Base-by-base conservation (phyloP, 352 stramenopile genomes). In the Globisporangium canariense region DNA sequence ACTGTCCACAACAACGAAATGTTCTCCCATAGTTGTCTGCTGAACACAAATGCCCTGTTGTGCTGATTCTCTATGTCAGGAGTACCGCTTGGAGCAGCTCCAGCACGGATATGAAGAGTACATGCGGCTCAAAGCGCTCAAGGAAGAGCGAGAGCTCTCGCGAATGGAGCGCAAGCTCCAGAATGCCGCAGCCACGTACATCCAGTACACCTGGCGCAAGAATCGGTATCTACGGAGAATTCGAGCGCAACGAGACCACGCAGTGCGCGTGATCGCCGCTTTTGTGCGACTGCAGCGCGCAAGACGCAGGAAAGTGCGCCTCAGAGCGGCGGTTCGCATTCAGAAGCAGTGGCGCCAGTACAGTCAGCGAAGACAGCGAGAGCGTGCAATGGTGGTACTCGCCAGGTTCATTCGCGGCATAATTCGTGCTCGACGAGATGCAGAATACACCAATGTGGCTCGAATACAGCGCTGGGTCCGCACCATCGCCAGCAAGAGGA, bases 151-250 rank as follows among this genome's bases (percentile, higher is more conserved):
- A 6, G 84, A 89, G 22, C 67, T 71, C 4, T 78, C 69, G 1
- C 77, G 81, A 16, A 88, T 90, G 80, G 54, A 68, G 22, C 69
- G 78, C 25, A 88, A 90, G 50, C 70, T 91, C 16, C 64, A 84
- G 32, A 75, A 90, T 40, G 79, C 89, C 16, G 81, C 83, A 7
- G 81, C 80, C 2, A 75, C 78, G 0, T 91, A 88, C 66, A 88
- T 93, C 46, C 83, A 93, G 61, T 79, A 86, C 56, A 55, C 87
- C 30, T 89, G 77, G 73, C 74, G 81, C 5, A 72, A 68, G 2
- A 73, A 67, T 22, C 25, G 50, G 49, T 65, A 62, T 54, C 63
- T 51, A 18, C 30, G 41, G 11, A 38, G 58, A 0, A 49, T 46
- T n/a, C 13, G 34, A 41, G 64, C 76, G 50, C 25, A 60, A 51